A percentile compares a stretch with the other conserved stretches of the same genome.
Conservation (phyloP, 148 eudicot species). For the Rhododendron ovatum region DNA sequence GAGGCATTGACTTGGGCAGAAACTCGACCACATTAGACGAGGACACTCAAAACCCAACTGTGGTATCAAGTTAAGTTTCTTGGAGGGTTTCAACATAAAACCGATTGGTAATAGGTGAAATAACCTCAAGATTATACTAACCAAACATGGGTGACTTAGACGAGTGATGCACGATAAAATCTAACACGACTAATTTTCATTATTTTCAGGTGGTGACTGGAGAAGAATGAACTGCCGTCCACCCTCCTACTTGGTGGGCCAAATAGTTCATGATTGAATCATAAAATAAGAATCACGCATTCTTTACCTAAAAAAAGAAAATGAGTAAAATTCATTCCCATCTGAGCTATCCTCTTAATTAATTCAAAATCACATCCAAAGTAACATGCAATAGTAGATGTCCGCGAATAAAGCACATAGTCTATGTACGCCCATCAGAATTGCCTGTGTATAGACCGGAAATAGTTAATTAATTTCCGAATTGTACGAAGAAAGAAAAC, state of each 20-base stretch:
- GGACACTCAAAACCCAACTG: not conserved
- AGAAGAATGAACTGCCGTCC: not conserved
- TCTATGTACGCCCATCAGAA: not conserved
- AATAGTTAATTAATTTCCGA: not conserved
- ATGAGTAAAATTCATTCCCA: not conserved
- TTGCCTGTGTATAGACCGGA: not conserved
- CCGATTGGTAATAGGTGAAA: not conserved
- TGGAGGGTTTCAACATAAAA: not conserved
- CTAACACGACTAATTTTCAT: not conserved
- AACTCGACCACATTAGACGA: too few relatives aligned
- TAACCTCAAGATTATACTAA: too few relatives aligned
- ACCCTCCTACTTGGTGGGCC: not conserved
- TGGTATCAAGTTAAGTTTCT: not conserved
- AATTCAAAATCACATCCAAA: not conserved
- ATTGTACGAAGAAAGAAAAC: not conserved
- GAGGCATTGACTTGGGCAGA: too few relatives aligned
- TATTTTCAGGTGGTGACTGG: not conserved
- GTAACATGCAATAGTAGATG: not conserved
- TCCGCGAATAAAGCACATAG: not conserved
- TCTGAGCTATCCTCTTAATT: not conserved
- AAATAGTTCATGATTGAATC: not conserved
- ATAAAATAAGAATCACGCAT: not conserved
- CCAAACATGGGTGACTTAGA: not conserved
- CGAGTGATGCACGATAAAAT: not conserved
- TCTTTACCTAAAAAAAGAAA: not conserved